Conservation (phyloP, 768 basidiomycete genomes). For the Gyrodon lividus region DNA sequence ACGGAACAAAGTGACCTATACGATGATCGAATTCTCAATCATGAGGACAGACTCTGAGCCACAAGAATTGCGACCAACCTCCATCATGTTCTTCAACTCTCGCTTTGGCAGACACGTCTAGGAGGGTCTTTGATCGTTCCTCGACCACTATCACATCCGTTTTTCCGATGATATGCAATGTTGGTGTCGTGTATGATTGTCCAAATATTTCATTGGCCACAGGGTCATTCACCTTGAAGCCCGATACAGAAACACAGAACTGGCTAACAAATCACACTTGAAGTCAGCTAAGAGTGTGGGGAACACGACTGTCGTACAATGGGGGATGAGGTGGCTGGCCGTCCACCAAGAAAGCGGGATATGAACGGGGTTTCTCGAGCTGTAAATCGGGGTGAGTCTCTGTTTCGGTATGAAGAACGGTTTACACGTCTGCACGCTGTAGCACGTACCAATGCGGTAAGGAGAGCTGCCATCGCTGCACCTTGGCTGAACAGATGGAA, state of each 20-base stretch:
- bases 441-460: constrained; percentile 62
- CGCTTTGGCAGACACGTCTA: constrained; percentile 51
- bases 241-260: constrained; percentile 76
- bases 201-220: constrained; percentile 50
- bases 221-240: constrained; percentile 55
- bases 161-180: constrained; percentile 75
- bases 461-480: constrained; percentile 68
- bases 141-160: constrained; percentile 73
- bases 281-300: background rate
- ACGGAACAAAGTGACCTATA: constrained; percentile 81
- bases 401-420: background rate
- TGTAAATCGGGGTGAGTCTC: constrained; percentile 20
- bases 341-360: constrained; percentile 61
- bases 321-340: constrained; percentile 72
- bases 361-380: constrained; percentile 53
- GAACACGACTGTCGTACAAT: constrained; percentile 45
- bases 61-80: constrained; percentile 46
- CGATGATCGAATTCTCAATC: background rate
- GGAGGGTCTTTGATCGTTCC: constrained; percentile 60
- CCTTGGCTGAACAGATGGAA: constrained; percentile 56
- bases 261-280: constrained; percentile 39
- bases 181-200: constrained; percentile 61
- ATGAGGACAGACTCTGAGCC: background rate
- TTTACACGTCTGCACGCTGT: too few relatives aligned
- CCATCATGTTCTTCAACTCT: constrained; percentile 79